Conservation (phyloP, 192 early-diverging fungal species). For the Funneliformis geosporum region DNA sequence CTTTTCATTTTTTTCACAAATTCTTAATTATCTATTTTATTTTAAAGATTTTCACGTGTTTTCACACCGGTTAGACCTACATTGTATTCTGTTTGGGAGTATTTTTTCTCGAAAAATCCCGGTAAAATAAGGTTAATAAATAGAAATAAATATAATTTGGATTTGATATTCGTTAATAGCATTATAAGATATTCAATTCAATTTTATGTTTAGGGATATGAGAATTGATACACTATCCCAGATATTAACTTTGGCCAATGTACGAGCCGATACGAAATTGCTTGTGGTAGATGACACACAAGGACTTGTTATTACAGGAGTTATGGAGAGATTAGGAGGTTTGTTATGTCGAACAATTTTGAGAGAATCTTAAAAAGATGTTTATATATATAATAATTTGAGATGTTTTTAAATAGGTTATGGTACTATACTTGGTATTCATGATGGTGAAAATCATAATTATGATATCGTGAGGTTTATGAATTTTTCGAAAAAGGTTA, state of each 20-base stretch:
- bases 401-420: constrained; percentile 35
- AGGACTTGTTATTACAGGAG: constrained; percentile 77
- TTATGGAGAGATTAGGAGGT: constrained; percentile 79
- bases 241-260: constrained; percentile 80
- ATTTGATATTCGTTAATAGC: neutral
- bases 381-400: neutral
- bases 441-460: constrained; percentile 73
- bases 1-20: neutral
- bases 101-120: constrained; percentile 77
- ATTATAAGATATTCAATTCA: neutral
- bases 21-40: neutral
- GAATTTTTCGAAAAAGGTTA: constrained; percentile 63
- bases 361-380: constrained; percentile 11
- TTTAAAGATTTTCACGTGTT: constrained; percentile 70
- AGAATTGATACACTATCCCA: constrained; percentile 93
- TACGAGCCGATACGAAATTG: constrained; percentile 67
- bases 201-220: constrained; percentile 52
- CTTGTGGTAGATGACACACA: constrained; percentile 91
- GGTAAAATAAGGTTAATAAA: constrained; percentile 66
- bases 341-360: neutral
- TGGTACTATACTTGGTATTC: constrained; percentile 69
- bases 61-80: constrained; percentile 81
- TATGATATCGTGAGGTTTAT: constrained; percentile 76
- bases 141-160: neutral
- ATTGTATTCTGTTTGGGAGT: constrained; percentile 73